Evolutionary conservation across 163 green algal genomes (phyloP).

Genomic region (Scenedesmus sp.): DNA sequence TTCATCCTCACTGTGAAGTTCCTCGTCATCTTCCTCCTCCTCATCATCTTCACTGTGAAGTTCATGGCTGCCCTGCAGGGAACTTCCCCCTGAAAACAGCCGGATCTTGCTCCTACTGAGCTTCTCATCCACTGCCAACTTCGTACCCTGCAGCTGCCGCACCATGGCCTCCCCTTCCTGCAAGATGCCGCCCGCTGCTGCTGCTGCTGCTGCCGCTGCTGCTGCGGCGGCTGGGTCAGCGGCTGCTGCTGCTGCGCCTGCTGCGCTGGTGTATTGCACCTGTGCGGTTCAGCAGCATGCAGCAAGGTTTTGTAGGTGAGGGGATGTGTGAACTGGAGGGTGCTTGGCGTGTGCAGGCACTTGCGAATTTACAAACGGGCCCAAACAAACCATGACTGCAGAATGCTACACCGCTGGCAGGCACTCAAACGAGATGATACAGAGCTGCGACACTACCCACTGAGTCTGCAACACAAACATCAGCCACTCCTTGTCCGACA

Average conservation of each 20-base stretch:
- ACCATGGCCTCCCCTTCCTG: conserved; percentile 90
- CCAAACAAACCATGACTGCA: background rate
- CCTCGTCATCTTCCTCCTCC: conserved; percentile 51
- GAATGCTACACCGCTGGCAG: too few species aligned
- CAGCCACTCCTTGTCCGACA: too few species aligned
- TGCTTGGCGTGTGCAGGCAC: too few species aligned
- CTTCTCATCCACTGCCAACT: conserved; percentile 82
- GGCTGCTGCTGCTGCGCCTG: conserved; percentile 28
- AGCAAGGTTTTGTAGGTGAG: background rate
- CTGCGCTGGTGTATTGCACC: conserved; percentile 74
- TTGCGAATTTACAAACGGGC: too few species aligned
- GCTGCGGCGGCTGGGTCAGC: conserved; percentile 15
- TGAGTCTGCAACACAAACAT: too few species aligned
- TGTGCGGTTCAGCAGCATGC: conserved; percentile 35
- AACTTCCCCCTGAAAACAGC: conserved; percentile 64
- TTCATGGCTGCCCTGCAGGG: background rate
- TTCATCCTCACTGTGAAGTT: conserved; percentile 42
- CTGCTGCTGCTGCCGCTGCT: conserved; percentile 16
- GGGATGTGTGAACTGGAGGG: too few species aligned
- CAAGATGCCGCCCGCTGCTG: background rate
- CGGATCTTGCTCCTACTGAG: conserved; percentile 70
- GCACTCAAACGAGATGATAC: too few species aligned
- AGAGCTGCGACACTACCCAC: too few species aligned
- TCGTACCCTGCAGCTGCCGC: conserved; percentile 68
- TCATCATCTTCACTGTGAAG: conserved; percentile 30